These are phyloP conservation scores for Sambucus nigra DNA, from an alignment of 129 eudicot species.

Conservation along the genomic window DNA sequence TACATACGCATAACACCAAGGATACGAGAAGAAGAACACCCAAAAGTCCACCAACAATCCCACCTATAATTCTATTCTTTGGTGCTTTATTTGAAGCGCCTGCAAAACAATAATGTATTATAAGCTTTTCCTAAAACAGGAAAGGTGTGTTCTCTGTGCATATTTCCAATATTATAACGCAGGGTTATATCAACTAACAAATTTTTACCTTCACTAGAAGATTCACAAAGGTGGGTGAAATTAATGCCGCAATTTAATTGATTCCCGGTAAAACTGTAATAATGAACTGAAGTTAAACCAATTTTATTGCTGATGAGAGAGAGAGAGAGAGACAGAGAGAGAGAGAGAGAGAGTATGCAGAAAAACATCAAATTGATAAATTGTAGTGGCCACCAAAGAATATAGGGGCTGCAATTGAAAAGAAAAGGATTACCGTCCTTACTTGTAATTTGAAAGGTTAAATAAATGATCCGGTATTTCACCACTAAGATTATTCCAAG, in stretches of 20 bases:
- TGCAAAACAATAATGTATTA: constrained; percentile 18
- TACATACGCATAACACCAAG: constrained; percentile 41
- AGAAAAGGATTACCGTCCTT: constrained; percentile 16
- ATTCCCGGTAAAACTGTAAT: constrained; percentile 80
- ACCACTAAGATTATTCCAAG: constrained; percentile 64
- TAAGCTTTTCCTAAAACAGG: constrained; percentile 6
- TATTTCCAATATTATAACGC: background rate
- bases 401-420: background rate
- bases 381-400: background rate
- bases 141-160: background rate
- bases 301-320: background rate
- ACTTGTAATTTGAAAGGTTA: constrained; percentile 71
- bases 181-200: background rate
- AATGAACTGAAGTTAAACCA: constrained; percentile 25
- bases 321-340: background rate
- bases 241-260: constrained; percentile 61
- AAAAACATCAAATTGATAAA: background rate
- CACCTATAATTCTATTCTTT: constrained; percentile 50
- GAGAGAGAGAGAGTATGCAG: background rate
- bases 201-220: constrained; percentile 42
- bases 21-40: constrained; percentile 55
- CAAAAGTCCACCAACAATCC: constrained; percentile 50
- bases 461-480: constrained; percentile 64
- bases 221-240: constrained; percentile 44
- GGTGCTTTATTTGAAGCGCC: constrained; percentile 61